Evolutionary conservation across 2,329 filamentous ascomycete genomes (phyloP), one percentile per base, ranked within the genome.

Genomic region (Coniella vitis): DNA sequence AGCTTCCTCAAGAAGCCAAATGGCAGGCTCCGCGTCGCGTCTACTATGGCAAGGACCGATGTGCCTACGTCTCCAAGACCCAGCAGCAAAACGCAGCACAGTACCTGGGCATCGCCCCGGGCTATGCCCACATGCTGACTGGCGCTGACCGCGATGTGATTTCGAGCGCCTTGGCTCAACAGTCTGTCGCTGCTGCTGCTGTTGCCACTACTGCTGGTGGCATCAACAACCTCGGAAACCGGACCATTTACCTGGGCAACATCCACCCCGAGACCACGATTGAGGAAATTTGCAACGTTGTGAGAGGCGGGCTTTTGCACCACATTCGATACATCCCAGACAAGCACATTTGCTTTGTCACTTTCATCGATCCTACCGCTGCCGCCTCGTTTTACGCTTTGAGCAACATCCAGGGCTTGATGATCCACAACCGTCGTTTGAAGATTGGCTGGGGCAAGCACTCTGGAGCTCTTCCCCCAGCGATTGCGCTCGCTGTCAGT

Each of bases 381-480:
- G 93, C 93, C 20, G 93, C 93, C 36, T 96, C 91, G 1, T 98
- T 98, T 74, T 98, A 96, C 61, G 93, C 93, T 37, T 74, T 98
- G 52, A 96, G 90, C 78, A 97, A 97, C 69, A 75, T 98, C 22
- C 93, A 98, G 65, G 93, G 93, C 20, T 73, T 98, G 56, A 98
- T 98, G 93, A 98, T 98, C 60, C 93, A 98, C 73, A 98, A 98
- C 71, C 83, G 93, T 55, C 84, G 93, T 46, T 75, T 98, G 58
- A 98, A 98, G 79, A 96, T 98, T 65, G 93, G 93, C 57, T 98
- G 93, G 93, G 93, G 93, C 56, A 98, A 98, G 76, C 93, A 98
- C 69, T 98, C 93, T 4, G 93, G 93, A 53, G 91, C 90, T 57
- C 81, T 98, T 21, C 93, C 93, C 35, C 90, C 93, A 17, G 93